phyloP scores from a whole-genome alignment of 768 basidiomycete genomes.

The Lepiota brunneoincarnata region DNA sequence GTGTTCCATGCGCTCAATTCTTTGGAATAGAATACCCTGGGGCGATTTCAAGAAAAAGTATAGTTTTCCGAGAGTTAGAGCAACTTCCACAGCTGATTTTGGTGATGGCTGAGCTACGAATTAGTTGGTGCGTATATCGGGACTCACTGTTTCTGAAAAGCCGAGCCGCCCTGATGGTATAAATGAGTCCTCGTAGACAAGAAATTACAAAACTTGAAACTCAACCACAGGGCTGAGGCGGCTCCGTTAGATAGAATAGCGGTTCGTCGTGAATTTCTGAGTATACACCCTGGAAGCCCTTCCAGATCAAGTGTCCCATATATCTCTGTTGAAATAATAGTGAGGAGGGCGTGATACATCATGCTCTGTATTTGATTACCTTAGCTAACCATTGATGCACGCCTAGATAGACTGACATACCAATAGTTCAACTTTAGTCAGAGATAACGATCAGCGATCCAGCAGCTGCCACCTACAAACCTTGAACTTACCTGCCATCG shows the following conservation, averaged over 20 bases:
- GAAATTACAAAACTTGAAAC: too few species aligned
- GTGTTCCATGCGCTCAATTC: background rate
- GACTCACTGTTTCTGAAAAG: constrained; percentile 2
- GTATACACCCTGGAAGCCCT: background rate
- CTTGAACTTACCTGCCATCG: constrained; percentile 4
- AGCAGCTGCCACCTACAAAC: background rate
- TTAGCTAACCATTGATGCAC: background rate
- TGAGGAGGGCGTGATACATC: background rate
- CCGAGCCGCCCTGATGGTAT: background rate
- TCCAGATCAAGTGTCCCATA: background rate
- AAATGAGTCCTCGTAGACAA: background rate
- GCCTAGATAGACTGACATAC: background rate
- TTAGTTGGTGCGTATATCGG: background rate
- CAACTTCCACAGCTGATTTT: constrained; percentile 1
- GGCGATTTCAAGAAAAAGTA: background rate
- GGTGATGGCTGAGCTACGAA: background rate
- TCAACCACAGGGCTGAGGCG: background rate
- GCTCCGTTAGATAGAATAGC: background rate
- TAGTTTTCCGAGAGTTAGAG: constrained; percentile 1
- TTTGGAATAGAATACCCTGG: background rate
- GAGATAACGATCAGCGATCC: background rate
- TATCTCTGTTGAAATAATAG: constrained; percentile 2
- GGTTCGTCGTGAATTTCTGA: background rate
- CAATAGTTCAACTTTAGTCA: background rate
- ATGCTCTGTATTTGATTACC: background rate